Evolutionary conservation across 176 grass and related monocot genomes (phyloP).

Genomic region (Eragrostis curvula): DNA sequence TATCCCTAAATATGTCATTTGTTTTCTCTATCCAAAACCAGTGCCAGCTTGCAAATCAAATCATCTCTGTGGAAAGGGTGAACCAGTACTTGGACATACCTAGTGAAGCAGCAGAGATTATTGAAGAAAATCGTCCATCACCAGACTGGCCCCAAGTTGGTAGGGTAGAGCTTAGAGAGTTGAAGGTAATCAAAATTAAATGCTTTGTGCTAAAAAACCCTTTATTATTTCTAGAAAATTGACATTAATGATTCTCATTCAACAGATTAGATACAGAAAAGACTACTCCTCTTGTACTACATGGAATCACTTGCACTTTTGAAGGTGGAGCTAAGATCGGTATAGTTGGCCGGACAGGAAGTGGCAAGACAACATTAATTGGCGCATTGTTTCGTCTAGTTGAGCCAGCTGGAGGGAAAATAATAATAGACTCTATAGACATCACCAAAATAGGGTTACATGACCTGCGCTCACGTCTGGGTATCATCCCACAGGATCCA

Average conservation of each 20-base stretch:
- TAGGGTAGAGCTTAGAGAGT: conserved; percentile 71
- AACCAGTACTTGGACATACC: conserved; percentile 86
- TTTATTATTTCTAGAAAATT: background rate
- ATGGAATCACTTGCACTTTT: conserved; percentile 83
- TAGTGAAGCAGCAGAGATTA: conserved; percentile 74
- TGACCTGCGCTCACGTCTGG: conserved; percentile 84
- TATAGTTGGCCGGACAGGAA: conserved; percentile 92
- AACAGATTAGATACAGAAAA: conserved; percentile 83
- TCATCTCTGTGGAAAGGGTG: conserved; percentile 93
- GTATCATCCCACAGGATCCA: conserved; percentile 96
- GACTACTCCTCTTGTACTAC: conserved; percentile 76
- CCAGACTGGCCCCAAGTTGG: conserved; percentile 79
- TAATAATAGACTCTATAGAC: conserved; percentile 71
- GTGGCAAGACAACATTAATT: conserved; percentile 95
- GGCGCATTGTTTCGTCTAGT: conserved; percentile 88
- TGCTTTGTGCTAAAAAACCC: background rate
- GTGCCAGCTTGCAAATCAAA: conserved; percentile 79
- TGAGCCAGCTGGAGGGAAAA: conserved; percentile 82
- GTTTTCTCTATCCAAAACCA: conserved; percentile 88
- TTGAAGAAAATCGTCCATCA: conserved; percentile 63
- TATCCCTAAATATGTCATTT: conserved; percentile 81
- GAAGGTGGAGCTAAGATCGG: conserved; percentile 85
- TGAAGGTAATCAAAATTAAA: conserved; percentile 62
- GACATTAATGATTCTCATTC: conserved; percentile 30
- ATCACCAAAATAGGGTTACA: conserved; percentile 77